Conservation (phyloP, 805 yeast species). For the Candida railenensis region DNA sequence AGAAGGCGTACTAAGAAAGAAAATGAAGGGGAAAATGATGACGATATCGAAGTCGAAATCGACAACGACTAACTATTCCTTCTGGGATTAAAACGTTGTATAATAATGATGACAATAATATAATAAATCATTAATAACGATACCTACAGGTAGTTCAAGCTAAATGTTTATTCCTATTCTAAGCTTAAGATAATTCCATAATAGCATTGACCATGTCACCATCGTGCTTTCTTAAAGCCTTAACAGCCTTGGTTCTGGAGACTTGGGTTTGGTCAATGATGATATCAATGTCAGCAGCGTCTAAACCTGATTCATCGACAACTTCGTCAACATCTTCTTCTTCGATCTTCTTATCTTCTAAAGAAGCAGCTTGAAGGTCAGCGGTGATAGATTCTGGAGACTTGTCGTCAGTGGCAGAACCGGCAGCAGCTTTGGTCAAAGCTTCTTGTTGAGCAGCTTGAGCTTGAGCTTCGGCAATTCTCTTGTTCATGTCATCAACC, state of each 20-base stretch:
- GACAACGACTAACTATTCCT: too few species aligned
- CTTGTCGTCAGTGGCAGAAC: conserved; percentile 45
- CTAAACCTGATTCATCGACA: conserved; percentile 84
- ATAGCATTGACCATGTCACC: conserved; percentile 96
- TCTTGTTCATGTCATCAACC: conserved; percentile 88
- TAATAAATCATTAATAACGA: too few species aligned
- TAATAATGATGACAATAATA: too few species aligned
- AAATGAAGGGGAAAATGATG: too few species aligned
- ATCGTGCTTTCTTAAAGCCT: conserved; percentile 83
- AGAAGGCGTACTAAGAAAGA: too few species aligned
- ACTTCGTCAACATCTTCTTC: conserved; percentile 66
- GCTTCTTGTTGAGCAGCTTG: conserved; percentile 60
- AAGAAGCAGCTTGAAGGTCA: conserved; percentile 71
- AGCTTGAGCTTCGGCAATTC: conserved; percentile 80
- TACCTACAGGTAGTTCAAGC: too few species aligned
- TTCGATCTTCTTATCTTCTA: conserved; percentile 41
- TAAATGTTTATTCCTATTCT: too few species aligned
- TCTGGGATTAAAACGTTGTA: too few species aligned
- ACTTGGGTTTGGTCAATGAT: conserved; percentile 90
- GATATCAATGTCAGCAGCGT: conserved; percentile 77
- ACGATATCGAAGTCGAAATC: too few species aligned
- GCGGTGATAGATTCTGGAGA: conserved; percentile 80
- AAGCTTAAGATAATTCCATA: conserved; percentile 62
- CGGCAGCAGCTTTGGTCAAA: conserved; percentile 42
- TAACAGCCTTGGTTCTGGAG: conserved; percentile 85